Percentiles rank a stretch among this genome's conserved stretches.
phyloP scores from a whole-genome alignment of 1,284 basidiomycete genomes.

The Austroboletus olivaceoglutinosus region DNA sequence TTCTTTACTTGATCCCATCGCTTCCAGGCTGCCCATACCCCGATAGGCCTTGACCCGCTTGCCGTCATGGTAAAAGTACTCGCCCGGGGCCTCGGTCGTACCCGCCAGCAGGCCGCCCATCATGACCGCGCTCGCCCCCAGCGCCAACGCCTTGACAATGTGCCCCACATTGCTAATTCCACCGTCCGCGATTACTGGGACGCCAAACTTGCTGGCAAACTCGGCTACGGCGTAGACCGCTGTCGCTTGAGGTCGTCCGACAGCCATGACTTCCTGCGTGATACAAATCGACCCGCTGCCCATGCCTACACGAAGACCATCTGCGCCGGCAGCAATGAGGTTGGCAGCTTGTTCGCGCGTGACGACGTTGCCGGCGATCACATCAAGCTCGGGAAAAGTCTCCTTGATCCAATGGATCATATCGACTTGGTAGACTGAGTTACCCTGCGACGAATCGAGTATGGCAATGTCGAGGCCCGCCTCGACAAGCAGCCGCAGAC shows the following conservation, averaged over 20 bases:
- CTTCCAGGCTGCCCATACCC: constrained; percentile 96
- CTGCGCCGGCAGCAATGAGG: constrained; percentile 93
- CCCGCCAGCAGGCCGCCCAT: constrained; percentile 98
- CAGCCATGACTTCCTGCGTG: constrained; percentile 99
- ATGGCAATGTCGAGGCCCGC: constrained; percentile 96
- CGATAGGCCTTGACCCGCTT: constrained; percentile 99
- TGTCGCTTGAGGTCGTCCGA: constrained; percentile 96
- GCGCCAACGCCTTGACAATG: constrained; percentile 93
- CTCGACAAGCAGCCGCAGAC: constrained; percentile 84
- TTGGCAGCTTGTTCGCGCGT: constrained; percentile 96
- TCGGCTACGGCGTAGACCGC: constrained; percentile 95
- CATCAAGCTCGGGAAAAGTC: constrained; percentile 81
- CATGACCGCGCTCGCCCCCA: constrained; percentile 97
- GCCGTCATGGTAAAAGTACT: constrained; percentile 99
- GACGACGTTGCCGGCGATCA: constrained; percentile 97
- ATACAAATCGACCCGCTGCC: constrained; percentile 98
- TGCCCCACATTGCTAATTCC: constrained; percentile 96
- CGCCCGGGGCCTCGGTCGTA: constrained; percentile 95
- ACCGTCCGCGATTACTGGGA: constrained; percentile 98
- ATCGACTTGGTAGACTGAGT: constrained; percentile 92
- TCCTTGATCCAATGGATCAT: constrained; percentile 95
- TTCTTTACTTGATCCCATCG: constrained; percentile 86
- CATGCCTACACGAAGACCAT: constrained; percentile 95
- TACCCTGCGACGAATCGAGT: constrained; percentile 96
- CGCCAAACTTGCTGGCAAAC: constrained; percentile 90